Evolutionary conservation across 169 alveolate genomes (phyloP), one percentile per base, ranked within the genome.

Genomic region (Babesia divergens): DNA sequence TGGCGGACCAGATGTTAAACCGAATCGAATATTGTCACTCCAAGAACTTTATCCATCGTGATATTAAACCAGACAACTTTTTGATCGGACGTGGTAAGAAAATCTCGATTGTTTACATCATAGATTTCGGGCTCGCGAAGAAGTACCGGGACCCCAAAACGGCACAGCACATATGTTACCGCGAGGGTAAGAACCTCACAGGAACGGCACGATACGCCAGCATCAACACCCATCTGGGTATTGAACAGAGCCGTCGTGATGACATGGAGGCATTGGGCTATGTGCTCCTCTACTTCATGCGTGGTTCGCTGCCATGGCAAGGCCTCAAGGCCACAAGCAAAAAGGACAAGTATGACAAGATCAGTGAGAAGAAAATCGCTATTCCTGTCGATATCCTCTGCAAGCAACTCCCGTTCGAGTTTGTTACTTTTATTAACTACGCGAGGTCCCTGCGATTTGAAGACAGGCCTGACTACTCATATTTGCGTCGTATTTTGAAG

Each of bases 221-320:
- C 29, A 93, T 97, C 38, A 97, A 96, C 84, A 97, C 99, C 20
- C 99, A 97, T 90, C 84, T 97, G 90, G 99, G 99, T 43, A 96
- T 97, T 50, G 99, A 96, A 74, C 98, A 97, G 86, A 89, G 96
- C 62, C 91, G 98, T 20, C 91, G 99, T 54, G 99, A 98, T 80
- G 99, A 98, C 84, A 87, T 98, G 65, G 99, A 98, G 89, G 98
- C 99, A 46, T 90, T 97, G 18, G 99, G 99, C 11, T 97, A 96
- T 88, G 98, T 95, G 28, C 91, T 98, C 51, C 94, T 97, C 94
- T 96, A 95, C 91, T 97, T 98, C 89, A 92, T 95, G 67, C 91
- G 98, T 58, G 99, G 99, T 35, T 89, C 96, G 54, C 94, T 98
- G 26, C 99, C 99, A 20, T 98, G 99, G 99, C 98, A 98, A 74